Evolutionary conservation across 495 filamentous ascomycete genomes (phyloP).

Genomic region (Penicillium waksmanii): DNA sequence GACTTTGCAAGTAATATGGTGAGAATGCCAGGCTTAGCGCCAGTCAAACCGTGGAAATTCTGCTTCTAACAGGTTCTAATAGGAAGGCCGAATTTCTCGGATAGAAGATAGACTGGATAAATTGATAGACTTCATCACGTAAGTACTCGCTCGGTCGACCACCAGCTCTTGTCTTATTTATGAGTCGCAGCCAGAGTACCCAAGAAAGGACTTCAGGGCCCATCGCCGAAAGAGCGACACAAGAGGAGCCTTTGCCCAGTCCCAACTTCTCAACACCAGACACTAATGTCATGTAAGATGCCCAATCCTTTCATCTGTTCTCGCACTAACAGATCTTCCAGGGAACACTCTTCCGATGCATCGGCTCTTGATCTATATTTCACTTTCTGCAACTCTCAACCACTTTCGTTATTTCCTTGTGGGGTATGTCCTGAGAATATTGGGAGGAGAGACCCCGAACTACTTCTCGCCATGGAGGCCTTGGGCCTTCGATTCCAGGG

Average conservation of each 20-base stretch:
- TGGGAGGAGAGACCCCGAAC: conserved; percentile 33
- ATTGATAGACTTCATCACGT: conserved; percentile 33
- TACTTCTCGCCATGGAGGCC: conserved; percentile 42
- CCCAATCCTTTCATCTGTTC: neutral
- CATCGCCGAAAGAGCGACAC: neutral
- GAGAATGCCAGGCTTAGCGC: neutral
- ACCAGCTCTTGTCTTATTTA: neutral
- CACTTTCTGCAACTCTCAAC: conserved; percentile 43
- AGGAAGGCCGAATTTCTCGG: conserved; percentile 43
- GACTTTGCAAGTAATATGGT: conserved; percentile 26
- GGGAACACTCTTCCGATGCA: neutral
- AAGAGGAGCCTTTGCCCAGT: neutral
- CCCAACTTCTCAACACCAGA: neutral
- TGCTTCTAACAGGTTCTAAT: neutral
- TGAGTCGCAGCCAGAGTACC: neutral
- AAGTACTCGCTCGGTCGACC: conserved; percentile 1
- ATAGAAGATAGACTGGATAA: conserved; percentile 44
- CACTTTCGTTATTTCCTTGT: conserved; percentile 41
- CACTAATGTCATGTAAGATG: neutral
- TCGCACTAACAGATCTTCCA: neutral
- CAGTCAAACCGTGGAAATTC: neutral
- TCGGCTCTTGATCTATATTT: conserved; percentile 31
- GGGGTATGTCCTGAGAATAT: conserved; percentile 28
- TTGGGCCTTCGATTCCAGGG: conserved; percentile 37
- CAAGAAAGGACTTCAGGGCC: neutral